Evolutionary conservation across 257 asterid species (phyloP).

Genomic region (Petunia axillaris): DNA sequence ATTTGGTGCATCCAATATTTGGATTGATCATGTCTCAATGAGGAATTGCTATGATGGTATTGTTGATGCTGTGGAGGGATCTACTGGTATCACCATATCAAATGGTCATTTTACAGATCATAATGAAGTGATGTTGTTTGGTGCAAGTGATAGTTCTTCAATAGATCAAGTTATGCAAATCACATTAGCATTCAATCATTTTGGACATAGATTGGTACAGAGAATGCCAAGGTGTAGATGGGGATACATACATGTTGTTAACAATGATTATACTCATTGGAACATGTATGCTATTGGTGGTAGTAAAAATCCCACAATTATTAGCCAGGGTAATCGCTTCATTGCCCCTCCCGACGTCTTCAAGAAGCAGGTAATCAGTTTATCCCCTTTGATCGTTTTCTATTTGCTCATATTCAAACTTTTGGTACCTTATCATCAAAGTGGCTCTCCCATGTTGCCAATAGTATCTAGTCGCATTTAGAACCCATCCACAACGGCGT

Average conservation of each 20-base stretch:
- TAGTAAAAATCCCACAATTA: slow-evolving; percentile 59
- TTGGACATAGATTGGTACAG: slow-evolving; percentile 53
- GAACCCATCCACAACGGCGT: too few relatives aligned
- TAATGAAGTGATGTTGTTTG: slow-evolving; percentile 55
- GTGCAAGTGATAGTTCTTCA: slow-evolving; percentile 52
- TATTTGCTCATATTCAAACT: background rate
- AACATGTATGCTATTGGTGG: slow-evolving; percentile 81
- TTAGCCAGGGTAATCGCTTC: slow-evolving; percentile 77
- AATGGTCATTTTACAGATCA: slow-evolving; percentile 45
- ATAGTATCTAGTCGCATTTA: too few relatives aligned
- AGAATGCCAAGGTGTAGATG: slow-evolving; percentile 62
- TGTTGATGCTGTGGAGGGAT: slow-evolving; percentile 37
- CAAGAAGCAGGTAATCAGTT: slow-evolving; percentile 49
- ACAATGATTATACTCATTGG: slow-evolving; percentile 81
- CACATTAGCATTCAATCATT: slow-evolving; percentile 58
- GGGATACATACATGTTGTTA: slow-evolving; percentile 67
- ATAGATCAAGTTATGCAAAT: slow-evolving; percentile 52
- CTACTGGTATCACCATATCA: slow-evolving; percentile 45
- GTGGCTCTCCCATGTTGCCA: too few relatives aligned
- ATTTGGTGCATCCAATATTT: slow-evolving; percentile 42
- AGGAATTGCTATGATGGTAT: slow-evolving; percentile 39
- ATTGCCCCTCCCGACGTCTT: slow-evolving; percentile 50
- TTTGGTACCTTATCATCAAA: background rate
- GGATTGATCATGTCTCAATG: slow-evolving; percentile 66
- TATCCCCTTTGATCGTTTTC: background rate